Base-by-base conservation (phyloP, 2,329 filamentous ascomycete genomes). In the Dactylonectria estremocensis region DNA sequence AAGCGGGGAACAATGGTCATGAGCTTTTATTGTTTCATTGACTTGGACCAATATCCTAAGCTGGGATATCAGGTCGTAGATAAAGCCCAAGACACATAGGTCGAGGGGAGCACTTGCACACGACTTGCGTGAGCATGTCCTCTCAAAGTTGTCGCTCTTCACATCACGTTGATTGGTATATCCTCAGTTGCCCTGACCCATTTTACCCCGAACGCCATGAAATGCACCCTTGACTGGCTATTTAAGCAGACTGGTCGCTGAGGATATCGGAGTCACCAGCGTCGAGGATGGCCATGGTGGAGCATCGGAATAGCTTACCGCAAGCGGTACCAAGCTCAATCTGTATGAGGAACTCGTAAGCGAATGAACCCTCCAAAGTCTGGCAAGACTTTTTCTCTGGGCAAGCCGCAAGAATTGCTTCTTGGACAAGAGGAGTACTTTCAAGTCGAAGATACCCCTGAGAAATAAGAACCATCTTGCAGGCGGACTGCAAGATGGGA, bases 241-340 rank as follows among this genome's bases (percentile, higher is more conserved):
- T 71, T 85, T 91, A 92, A 79, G 88, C 86, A 81, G 87, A 84
- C 83, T 91, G 90, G 85, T 94, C 91, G 86, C 88, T 92, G 79
- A 99, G 90, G 85, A 99, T 99, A 86, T 99, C 96, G 77, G 94
- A 97, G 91, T 98, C 93, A 91, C 95, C 96, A 83, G 95, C 95
- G 86, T 99, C 96, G 77, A 98, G 88, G 82, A 98, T 93, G 79
- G 95, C 92, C 93, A 99, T 97, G 86, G 95, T 97, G 77, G 94
- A 95, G 91, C 94, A 97, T 79, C 95, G 91, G 93, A 97, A 99
- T 83, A 99, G 93, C 90, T 98, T 98, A 89, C 96, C 96, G 88
- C 95, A 98, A 78, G 95, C 95, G 82, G 95, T 98, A 81, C 96
- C 96, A 77, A 99, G 90, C 89, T 98, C 96, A 83, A 98, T 98